Percentiles rank a stretch among this genome's conserved stretches.
Evolutionary conservation across 2,329 filamentous ascomycete genomes (phyloP).

Genomic region (Aspergillus pseudotamarii): DNA sequence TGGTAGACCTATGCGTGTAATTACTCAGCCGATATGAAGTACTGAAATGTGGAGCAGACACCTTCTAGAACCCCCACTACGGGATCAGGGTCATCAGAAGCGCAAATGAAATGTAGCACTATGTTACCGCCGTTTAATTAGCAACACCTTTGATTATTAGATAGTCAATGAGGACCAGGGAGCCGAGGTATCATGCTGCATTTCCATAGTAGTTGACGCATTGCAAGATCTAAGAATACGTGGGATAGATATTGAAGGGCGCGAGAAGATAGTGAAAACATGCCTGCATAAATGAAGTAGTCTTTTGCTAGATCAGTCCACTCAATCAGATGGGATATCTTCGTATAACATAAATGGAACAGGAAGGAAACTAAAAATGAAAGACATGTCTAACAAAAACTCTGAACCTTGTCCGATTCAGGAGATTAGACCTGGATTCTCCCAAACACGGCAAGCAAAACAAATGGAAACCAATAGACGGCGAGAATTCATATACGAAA

Average conservation of each 20-base stretch:
- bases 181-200: neutral
- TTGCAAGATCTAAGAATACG: neutral
- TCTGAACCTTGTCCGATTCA: no score
- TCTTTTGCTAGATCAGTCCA: neutral
- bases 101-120: neutral
- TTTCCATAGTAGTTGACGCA: neutral
- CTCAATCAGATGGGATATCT: neutral
- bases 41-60: neutral
- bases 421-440: no score
- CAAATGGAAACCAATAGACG: neutral
- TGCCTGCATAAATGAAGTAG: neutral
- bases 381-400: neutral
- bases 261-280: neutral
- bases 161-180: neutral
- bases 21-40: no score
- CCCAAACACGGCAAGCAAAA: neutral
- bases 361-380: neutral
- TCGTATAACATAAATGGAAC: neutral
- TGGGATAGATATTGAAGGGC: neutral
- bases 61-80: neutral
- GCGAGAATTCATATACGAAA: neutral
- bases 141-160: neutral
- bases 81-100: neutral
- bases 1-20: no score
- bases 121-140: neutral